Evolutionary conservation across 78 protist species (phyloP), one percentile per base, ranked within the genome.

Genomic region (Dictyostelium purpureum): DNA sequence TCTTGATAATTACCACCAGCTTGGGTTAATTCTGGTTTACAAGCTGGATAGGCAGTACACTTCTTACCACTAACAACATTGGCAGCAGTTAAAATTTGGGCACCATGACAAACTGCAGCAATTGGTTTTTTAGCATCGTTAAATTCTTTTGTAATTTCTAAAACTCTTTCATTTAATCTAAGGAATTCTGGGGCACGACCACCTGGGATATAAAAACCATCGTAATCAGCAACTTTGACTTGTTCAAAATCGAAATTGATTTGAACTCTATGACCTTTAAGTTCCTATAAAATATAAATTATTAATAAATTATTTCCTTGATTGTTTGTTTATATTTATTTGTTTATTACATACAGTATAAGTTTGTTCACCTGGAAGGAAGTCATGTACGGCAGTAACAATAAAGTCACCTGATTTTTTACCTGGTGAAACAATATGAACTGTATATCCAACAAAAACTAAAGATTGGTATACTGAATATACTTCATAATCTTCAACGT

Each of bases 281-380:
- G 10, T 47, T 47, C n/a, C 19, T 56, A 6, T 24, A 18, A 56
- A 14, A 49, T 14, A 11, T 49, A 11, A 49, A 49, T 7, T 49
- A 49, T 7, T 49, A 49, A 49, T 49, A 7, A 11, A 14, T 49
- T 7, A 14, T 49, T 14, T 7, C 11, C 7, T 49, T 49, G 54
- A 14, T 49, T 14, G 7, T 49, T 24, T 24, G 1, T 24, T 18
- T 54, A 56, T 56, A 56, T 56, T 18, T 56, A 56, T 24, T 24
- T 56, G 19, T 24, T 40, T 37, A 67, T 74, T 90, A n/a, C n/a
- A n/a, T n/a, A n/a, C 95, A 28, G 95, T 77, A 45, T 90, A 90
- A 9, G 95, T 90, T 43, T 90, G 95, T 65, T 90, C 90, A 10
- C 95, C 85, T 66, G 88, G 90, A 12, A 85, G 21, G 75, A 90